A percentile compares a stretch with the other conserved stretches of the same genome.
phyloP scores from a whole-genome alignment of 2,329 filamentous ascomycete species.

The Ascochyta lentis region DNA sequence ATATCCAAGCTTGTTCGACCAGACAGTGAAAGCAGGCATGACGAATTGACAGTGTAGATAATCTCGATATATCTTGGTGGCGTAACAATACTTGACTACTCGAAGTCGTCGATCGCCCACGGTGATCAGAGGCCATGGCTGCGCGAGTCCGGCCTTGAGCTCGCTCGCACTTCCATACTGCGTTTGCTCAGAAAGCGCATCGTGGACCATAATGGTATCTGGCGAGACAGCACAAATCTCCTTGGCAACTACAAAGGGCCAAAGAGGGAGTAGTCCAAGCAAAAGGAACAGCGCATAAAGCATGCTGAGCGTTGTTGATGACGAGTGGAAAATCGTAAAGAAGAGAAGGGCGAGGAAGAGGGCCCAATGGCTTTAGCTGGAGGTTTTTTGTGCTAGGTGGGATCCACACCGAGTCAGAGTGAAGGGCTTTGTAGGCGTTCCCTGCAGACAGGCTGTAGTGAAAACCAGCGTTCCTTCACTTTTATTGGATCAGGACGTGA shows the following conservation, averaged over 20 bases:
- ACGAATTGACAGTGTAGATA: background rate
- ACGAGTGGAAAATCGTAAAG: background rate
- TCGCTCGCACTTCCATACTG: background rate
- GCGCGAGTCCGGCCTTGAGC: background rate
- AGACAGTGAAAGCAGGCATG: slow-evolving; percentile 1
- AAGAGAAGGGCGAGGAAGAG: background rate
- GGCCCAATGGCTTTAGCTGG: background rate
- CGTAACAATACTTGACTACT: slow-evolving; percentile 1
- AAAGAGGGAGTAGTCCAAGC: background rate
- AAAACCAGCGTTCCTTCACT: background rate
- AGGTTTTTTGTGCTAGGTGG: no score
- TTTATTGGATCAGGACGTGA: background rate
- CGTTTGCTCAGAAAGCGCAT: background rate
- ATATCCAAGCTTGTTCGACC: background rate
- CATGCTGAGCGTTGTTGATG: background rate
- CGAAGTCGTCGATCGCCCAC: background rate
- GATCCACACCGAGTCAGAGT: background rate
- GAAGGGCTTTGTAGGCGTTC: background rate
- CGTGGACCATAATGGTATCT: background rate
- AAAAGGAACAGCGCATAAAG: background rate
- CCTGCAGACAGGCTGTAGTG: background rate
- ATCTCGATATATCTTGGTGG: background rate
- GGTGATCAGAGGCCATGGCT: background rate
- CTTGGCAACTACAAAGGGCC: background rate
- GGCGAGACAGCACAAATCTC: background rate